Base-by-base conservation (phyloP, 2,329 filamentous ascomycete genomes). In the Colletotrichum somersetense region DNA sequence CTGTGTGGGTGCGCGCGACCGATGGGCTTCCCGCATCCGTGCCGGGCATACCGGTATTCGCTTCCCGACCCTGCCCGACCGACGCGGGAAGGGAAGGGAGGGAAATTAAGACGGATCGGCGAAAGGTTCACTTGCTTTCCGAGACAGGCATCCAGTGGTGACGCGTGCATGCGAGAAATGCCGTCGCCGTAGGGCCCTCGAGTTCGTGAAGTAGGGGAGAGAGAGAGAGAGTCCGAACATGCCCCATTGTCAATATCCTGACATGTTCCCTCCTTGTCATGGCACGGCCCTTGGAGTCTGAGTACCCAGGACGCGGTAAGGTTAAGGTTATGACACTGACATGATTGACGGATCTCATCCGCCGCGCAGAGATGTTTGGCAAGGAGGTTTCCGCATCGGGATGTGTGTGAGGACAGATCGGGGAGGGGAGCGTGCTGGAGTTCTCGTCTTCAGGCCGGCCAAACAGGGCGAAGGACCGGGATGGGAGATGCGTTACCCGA, bases 311-410 rank as follows among this genome's bases (percentile, higher is more conserved):
- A 7, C 18, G 40, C 20, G n/a, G 42, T 48, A 58, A 66, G 53
- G 63, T 66, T 66, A 58, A 66, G 63, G 63, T 58, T 66, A 53
- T 30, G 18, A 23, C 33, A 58, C 8, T 10, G 63, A 58, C 40
- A 30, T 30, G 30, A 30, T 30, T 30, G 30, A 30, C 30, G 30
- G 30, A 30, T 30, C 3, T 30, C 30, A 40, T 52, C 35, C 30
- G 63, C 53, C 53, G 53, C 44, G 53, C 40, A 58, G 30, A 14
- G 12, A 23, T 12, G 3, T 4, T 30, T 52, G 12, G 23, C 12
- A 0, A 11, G 2, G 14, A 10, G 63, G 10, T 26, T 57, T 2
- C 55, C 35, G n/a, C 7, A 26, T 40, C 7, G 5, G 35, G 38
- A 10, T 5, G 53, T 12, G 16, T 11, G 12, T 20, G 52, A 3